Conservation (phyloP, 805 yeast genomes). For the Teunomyces atbi region DNA sequence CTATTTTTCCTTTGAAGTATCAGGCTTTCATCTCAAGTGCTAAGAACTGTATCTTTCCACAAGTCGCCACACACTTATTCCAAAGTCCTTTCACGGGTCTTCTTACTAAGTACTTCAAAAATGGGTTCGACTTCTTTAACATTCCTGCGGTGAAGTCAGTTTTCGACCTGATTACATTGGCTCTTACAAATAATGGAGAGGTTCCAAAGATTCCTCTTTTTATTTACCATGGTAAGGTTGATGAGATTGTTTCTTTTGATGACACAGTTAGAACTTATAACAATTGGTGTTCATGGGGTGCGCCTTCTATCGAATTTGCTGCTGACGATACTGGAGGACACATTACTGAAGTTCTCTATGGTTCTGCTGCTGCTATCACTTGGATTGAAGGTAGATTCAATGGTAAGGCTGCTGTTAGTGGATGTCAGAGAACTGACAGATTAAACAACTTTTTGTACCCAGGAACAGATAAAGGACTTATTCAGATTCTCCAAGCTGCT, state of each 20-base stretch:
- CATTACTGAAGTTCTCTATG: constrained; percentile 13
- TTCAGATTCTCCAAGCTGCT: neutral
- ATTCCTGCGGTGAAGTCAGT: neutral
- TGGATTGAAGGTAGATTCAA: constrained; percentile 18
- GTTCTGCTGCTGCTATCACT: constrained; percentile 15
- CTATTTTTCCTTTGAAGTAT: constrained; percentile 5
- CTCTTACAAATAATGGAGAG: neutral
- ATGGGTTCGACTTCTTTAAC: neutral
- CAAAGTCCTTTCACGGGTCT: neutral
- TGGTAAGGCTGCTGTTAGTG: constrained; percentile 15
- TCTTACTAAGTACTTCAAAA: neutral
- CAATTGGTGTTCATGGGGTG: constrained; percentile 11
- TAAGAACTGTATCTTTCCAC: neutral
- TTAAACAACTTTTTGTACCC: constrained; percentile 42
- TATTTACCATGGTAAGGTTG: constrained; percentile 10
- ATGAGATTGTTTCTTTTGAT: constrained; percentile 10
- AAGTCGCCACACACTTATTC: neutral
- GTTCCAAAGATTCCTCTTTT: constrained; percentile 11
- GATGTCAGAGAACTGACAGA: constrained; percentile 39
- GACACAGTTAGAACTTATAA: constrained; percentile 7
- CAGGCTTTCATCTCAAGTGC: neutral
- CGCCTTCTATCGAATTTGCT: constrained; percentile 9
- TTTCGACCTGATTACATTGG: neutral
- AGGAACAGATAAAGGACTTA: constrained; percentile 22
- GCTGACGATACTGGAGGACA: constrained; percentile 12